Evolutionary conservation across 306 rosid species (phyloP).

Genomic region (Glycine latifolia): DNA sequence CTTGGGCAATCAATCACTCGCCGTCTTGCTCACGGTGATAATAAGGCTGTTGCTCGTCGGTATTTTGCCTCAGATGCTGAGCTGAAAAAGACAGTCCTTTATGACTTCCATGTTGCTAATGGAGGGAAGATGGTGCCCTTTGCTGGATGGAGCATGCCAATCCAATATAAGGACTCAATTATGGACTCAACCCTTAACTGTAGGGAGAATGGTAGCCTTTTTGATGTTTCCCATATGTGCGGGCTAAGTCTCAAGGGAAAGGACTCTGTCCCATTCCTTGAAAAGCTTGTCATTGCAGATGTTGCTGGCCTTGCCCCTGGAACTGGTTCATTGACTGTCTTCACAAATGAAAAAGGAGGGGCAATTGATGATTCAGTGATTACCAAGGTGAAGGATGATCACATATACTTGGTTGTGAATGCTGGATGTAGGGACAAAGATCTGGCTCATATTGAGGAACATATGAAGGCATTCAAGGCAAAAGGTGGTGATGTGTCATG

Average conservation of each 20-base stretch:
- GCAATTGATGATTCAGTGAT: slow-evolving; percentile 89
- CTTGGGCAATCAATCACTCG: slow-evolving; percentile 83
- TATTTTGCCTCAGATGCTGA: slow-evolving; percentile 74
- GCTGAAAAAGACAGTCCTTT: slow-evolving; percentile 80
- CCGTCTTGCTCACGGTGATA: slow-evolving; percentile 73
- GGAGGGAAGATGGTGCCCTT: slow-evolving; percentile 96
- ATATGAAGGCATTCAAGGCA: slow-evolving; percentile 87
- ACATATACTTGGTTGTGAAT: slow-evolving; percentile 87
- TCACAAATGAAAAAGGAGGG: slow-evolving; percentile 92
- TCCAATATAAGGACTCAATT: slow-evolving; percentile 91
- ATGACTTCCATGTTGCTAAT: slow-evolving; percentile 83
- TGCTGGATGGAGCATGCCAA: slow-evolving; percentile 98
- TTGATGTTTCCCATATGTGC: slow-evolving; percentile 92
- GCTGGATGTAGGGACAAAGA: slow-evolving; percentile 96
- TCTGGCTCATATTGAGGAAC: slow-evolving; percentile 89
- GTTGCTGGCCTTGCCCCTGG: slow-evolving; percentile 82
- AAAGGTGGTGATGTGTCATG: slow-evolving; percentile 94
- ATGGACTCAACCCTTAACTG: slow-evolving; percentile 88
- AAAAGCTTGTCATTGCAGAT: slow-evolving; percentile 88
- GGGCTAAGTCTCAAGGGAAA: slow-evolving; percentile 92
- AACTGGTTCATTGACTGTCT: slow-evolving; percentile 81
- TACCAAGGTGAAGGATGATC: slow-evolving; percentile 82
- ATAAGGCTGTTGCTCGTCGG: slow-evolving; percentile 76
- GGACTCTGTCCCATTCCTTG: slow-evolving; percentile 73
- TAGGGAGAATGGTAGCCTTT: slow-evolving; percentile 79